Conservation (phyloP, 306 rosid species). For the Elaeagnus macrophylla region DNA sequence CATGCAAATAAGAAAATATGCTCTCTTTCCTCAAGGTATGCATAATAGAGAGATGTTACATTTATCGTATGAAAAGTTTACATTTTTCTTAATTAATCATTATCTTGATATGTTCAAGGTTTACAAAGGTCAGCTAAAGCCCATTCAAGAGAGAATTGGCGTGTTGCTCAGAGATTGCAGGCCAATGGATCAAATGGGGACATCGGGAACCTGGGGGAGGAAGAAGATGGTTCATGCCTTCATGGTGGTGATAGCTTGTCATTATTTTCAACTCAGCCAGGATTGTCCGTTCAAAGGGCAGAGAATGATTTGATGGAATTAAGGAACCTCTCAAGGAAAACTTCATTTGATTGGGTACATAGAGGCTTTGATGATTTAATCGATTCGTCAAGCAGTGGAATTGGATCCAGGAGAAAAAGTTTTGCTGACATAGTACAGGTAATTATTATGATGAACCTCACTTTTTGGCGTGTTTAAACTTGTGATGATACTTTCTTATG, state of each 20-base stretch:
- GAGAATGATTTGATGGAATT: constrained; percentile 60
- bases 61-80: too few species aligned
- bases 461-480: background rate
- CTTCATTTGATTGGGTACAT: constrained; percentile 45
- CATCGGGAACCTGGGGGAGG: constrained; percentile 64
- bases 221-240: constrained; percentile 28
- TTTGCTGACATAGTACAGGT: constrained; percentile 85
- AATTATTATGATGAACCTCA: constrained; percentile 6
- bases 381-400: constrained; percentile 45
- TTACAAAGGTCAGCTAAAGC: too few species aligned
- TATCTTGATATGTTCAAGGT: too few species aligned
- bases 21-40: too few species aligned
- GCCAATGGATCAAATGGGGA: constrained; percentile 48
- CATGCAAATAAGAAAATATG: too few species aligned
- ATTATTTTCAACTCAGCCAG: constrained; percentile 69
- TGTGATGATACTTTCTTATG: background rate
- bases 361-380: constrained; percentile 32
- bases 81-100: constrained; percentile 84
- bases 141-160: constrained; percentile 96
- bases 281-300: constrained; percentile 49
- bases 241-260: constrained; percentile 48
- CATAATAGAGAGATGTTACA: too few species aligned
- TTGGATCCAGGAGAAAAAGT: constrained; percentile 65
- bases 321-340: constrained; percentile 45
- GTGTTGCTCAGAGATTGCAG: constrained; percentile 83